Conservation (phyloP, 129 eudicot species). For the Centella asiatica region DNA sequence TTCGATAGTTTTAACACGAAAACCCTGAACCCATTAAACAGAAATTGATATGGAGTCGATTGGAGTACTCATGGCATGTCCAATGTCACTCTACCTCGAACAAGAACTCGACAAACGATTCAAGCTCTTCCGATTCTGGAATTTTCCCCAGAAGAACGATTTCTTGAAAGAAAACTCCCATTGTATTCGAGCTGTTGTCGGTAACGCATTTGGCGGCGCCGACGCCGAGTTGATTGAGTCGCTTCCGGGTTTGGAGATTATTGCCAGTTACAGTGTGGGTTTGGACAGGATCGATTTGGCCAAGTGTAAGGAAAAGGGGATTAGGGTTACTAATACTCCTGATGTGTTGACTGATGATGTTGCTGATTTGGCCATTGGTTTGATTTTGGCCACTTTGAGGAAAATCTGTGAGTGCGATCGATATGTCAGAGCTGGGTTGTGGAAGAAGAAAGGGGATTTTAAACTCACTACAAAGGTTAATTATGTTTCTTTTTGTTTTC, state of each 20-base stretch:
- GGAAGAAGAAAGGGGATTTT: slow-evolving; percentile 50
- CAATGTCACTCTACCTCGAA: slow-evolving; percentile 52
- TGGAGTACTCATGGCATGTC: slow-evolving; percentile 48
- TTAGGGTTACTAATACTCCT: slow-evolving; percentile 62
- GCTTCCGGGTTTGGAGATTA: slow-evolving; percentile 48
- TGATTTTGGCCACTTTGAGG: slow-evolving; percentile 52
- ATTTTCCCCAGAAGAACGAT: slow-evolving; percentile 19
- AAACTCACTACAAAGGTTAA: slow-evolving; percentile 58
- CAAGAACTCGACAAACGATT: slow-evolving; percentile 50
- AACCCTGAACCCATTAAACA: no score
- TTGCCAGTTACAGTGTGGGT: slow-evolving; percentile 55
- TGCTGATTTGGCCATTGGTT: slow-evolving; percentile 56
- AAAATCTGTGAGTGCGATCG: slow-evolving; percentile 55
- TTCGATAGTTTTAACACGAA: no score
- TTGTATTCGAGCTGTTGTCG: slow-evolving; percentile 48
- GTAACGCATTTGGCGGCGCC: slow-evolving; percentile 38
- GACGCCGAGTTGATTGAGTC: slow-evolving; percentile 45
- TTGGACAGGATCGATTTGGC: slow-evolving; percentile 56
- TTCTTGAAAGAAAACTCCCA: slow-evolving; percentile 30
- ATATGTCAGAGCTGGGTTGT: slow-evolving; percentile 43
- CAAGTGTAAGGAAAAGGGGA: slow-evolving; percentile 54
- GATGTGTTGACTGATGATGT: slow-evolving; percentile 67
- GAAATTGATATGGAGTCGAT: slow-evolving; percentile 36
- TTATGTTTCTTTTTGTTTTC: neutral
- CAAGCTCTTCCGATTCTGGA: slow-evolving; percentile 55